Conservation (phyloP, 257 asterid genomes). For the Jacaranda mimosifolia region DNA sequence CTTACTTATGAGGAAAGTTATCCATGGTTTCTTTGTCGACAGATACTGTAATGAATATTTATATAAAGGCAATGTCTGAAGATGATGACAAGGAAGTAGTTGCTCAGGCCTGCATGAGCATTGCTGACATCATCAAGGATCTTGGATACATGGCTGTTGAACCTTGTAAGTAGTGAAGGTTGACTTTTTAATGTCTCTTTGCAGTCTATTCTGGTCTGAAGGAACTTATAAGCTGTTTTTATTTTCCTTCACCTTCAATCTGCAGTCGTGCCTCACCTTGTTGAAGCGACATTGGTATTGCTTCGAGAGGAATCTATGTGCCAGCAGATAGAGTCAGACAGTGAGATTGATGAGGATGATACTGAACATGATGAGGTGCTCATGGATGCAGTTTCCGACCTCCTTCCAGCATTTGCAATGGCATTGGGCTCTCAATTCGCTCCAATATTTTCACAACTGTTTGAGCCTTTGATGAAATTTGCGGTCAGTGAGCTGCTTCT, state of each 20-base stretch:
- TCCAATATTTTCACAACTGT: slow-evolving; percentile 77
- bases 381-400: slow-evolving; percentile 99
- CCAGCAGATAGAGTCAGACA: slow-evolving; percentile 84
- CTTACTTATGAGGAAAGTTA: slow-evolving; percentile 3
- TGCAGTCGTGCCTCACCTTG: slow-evolving; percentile 74
- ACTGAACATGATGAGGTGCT: slow-evolving; percentile 95
- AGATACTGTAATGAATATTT: slow-evolving; percentile 87
- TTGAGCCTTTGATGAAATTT: slow-evolving; percentile 89
- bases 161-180: slow-evolving; percentile 73
- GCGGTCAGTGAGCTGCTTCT: slow-evolving; percentile 64
- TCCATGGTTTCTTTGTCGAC: slow-evolving; percentile 35
- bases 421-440: slow-evolving; percentile 92
- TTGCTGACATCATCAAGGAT: slow-evolving; percentile 85
- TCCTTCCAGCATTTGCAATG: slow-evolving; percentile 97
- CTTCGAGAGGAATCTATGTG: slow-evolving; percentile 87
- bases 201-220: slow-evolving; percentile 30
- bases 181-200: slow-evolving; percentile 26
- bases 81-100: slow-evolving; percentile 99
- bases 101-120: slow-evolving; percentile 92
- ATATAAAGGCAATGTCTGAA: slow-evolving; percentile 82
- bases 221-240: slow-evolving; percentile 26
- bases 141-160: slow-evolving; percentile 87
- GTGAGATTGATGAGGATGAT: slow-evolving; percentile 87
- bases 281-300: slow-evolving; percentile 78
- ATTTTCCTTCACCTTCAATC: slow-evolving; percentile 27